Conservation (phyloP, 371 early-diverging fungal species). For the Rhizopus stolonifer region DNA sequence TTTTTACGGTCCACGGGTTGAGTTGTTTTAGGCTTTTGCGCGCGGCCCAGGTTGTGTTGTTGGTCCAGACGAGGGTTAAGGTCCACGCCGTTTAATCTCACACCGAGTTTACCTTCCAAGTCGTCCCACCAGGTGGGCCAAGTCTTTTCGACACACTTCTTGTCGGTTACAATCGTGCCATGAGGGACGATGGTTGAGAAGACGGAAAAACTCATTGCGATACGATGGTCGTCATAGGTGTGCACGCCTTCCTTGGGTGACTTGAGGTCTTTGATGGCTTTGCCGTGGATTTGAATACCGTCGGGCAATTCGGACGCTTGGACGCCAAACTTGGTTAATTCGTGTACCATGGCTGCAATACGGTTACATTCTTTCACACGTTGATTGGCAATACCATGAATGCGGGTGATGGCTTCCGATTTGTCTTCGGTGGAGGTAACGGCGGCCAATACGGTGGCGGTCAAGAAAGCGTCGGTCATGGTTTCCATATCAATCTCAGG, state of each 20-base stretch:
- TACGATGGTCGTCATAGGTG: conserved; percentile 97
- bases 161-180: conserved; percentile 82
- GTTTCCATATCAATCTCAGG: conserved; percentile 93
- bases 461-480: conserved; percentile 98
- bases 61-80: conserved; percentile 49
- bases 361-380: conserved; percentile 98
- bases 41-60: conserved; percentile 31
- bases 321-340: conserved; percentile 90
- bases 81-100: conserved; percentile 73
- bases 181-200: conserved; percentile 76
- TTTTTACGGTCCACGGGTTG: conserved; percentile 26
- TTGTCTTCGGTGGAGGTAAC: conserved; percentile 63
- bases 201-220: conserved; percentile 95
- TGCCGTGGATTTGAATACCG: conserved; percentile 88
- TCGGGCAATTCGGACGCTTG: conserved; percentile 80
- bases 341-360: conserved; percentile 94
- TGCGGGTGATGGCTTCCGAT: conserved; percentile 69
- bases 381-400: conserved; percentile 96
- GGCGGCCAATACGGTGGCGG: conserved; percentile 92
- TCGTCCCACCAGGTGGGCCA: conserved; percentile 99
- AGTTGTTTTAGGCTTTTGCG: neutral
- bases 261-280: conserved; percentile 52
- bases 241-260: conserved; percentile 71
- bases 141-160: conserved; percentile 97
- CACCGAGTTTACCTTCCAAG: conserved; percentile 75